Base-by-base conservation (phyloP, 768 basidiomycete species). In the Psilocybe tampanensis region DNA sequence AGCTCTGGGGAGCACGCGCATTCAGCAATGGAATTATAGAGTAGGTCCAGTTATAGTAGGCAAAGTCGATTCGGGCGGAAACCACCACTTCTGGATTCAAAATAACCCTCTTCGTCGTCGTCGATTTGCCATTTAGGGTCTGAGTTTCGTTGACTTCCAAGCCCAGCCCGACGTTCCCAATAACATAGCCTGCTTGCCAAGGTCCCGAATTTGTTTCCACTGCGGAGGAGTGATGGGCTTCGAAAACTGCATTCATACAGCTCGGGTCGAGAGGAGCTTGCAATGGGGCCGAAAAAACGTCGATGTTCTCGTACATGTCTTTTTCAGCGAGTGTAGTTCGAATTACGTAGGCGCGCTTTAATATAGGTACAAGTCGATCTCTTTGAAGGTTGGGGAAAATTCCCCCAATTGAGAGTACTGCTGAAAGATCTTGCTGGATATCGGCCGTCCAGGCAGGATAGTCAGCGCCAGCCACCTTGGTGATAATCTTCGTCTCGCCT, bases 271-370 rank as follows among this genome's bases (percentile, higher is more conserved):
- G 64, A 6, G 61, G 60, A 11, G 53, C 55, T 12, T 58, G 56
- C 1, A 62, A 60, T 8, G 60, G 24, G 7, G 53, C 51, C 24
- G 44, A 18, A 8, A 11, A 52, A 26, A 62, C 36, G 11, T 64
- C 59, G 8, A 67, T 29, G 17, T 57, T 55, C 4, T 64, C 64
- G 18, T 58, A 62, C 24, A 67, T 42, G 42, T 67, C 66, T 17
- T 56, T 56, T 39, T 67, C 66, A 11, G 66, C 66, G n/a, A 67
- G 59, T 13, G 62, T 60, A 7, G 54, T 54, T 21, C 66, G 58
- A 32, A 67, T 18, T 9, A 61, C 43, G 33, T 67, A 65, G 8
- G 66, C 58, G 7, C 47, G 17, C 17, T 61, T 63, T n/a, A 60
- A 33, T 24, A 64, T 36, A 15, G 58, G 22, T 8, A 26, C 22